phyloP scores from a whole-genome alignment of 345 rosid species.

The Rubroshorea leprosula region DNA sequence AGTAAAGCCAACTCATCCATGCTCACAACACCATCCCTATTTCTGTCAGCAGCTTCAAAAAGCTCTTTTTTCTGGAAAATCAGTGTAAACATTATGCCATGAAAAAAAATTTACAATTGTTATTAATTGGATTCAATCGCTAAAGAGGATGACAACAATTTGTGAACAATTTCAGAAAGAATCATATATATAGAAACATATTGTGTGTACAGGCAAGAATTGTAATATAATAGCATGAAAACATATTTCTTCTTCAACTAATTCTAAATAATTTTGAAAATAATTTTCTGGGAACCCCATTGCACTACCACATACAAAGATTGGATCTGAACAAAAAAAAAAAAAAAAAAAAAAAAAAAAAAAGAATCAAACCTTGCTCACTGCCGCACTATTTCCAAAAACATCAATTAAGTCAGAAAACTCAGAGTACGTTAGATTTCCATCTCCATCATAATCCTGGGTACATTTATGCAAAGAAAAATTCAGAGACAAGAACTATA shows the following conservation, averaged over 20 bases:
- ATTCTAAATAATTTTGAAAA: no score
- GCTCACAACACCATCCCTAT: conserved; percentile 85
- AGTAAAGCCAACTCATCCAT: conserved; percentile 91
- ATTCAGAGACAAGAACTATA: conserved; percentile 5
- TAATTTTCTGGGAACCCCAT: not conserved
- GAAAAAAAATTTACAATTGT: conserved; percentile 4
- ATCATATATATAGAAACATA: not conserved
- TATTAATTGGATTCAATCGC: conserved; percentile 4
- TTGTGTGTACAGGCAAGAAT: not conserved
- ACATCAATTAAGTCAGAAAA: conserved; percentile 70
- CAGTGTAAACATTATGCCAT: conserved; percentile 22
- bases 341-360: conserved; percentile 7
- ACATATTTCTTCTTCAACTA: not conserved
- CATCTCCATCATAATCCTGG: conserved; percentile 86
- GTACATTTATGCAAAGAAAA: conserved; percentile 4
- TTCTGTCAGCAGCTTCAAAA: conserved; percentile 81
- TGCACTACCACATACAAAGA: conserved; percentile 4
- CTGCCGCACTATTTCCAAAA: conserved; percentile 79
- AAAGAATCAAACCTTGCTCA: conserved; percentile 52
- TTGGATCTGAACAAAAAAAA: conserved; percentile 4
- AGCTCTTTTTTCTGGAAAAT: conserved; percentile 78
- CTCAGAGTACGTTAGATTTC: conserved; percentile 73
- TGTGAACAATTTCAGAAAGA: not conserved
- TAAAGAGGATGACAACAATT: conserved; percentile 3
- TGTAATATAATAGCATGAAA: not conserved